A percentile compares a stretch with the other conserved stretches of the same genome.
Conservation (phyloP, 371 early-diverging fungal genomes). For the Choanephora cucurbitarum region DNA sequence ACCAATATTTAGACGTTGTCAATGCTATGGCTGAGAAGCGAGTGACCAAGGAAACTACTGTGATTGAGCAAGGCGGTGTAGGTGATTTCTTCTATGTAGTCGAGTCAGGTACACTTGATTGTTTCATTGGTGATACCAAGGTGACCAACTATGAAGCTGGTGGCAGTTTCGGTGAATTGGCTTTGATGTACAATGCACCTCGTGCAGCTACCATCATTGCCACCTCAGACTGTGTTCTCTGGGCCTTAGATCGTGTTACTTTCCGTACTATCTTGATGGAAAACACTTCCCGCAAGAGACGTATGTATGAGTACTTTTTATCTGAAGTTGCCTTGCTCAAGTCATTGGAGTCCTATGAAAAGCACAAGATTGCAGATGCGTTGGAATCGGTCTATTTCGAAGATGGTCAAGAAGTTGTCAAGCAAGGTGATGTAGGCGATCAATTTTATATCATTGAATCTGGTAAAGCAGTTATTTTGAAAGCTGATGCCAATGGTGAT, state of each 20-base stretch:
- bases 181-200: slow-evolving; percentile 97
- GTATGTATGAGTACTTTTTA: slow-evolving; percentile 92
- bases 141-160: slow-evolving; percentile 82
- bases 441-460: slow-evolving; percentile 89
- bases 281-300: slow-evolving; percentile 87
- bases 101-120: slow-evolving; percentile 94
- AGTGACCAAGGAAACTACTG: slow-evolving; percentile 68
- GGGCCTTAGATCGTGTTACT: slow-evolving; percentile 96
- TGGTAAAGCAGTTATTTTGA: slow-evolving; percentile 81
- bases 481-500: slow-evolving; percentile 73
- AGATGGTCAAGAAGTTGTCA: slow-evolving; percentile 80
- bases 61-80: slow-evolving; percentile 95
- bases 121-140: slow-evolving; percentile 72
- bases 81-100: slow-evolving; percentile 98
- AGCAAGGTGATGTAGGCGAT: slow-evolving; percentile 86
- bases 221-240: slow-evolving; percentile 81
- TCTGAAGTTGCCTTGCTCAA: slow-evolving; percentile 85
- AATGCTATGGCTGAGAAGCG: slow-evolving; percentile 95
- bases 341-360: slow-evolving; percentile 87
- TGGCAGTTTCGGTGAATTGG: slow-evolving; percentile 96
- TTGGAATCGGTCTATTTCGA: slow-evolving; percentile 83
- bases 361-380: slow-evolving; percentile 95
- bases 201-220: slow-evolving; percentile 96
- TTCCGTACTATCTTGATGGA: slow-evolving; percentile 95
- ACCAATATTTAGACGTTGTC: slow-evolving; percentile 92